These are phyloP conservation scores for Pinus albicaulis DNA, from an alignment of 75 land plant genomes.

Conservation along the genomic window DNA sequence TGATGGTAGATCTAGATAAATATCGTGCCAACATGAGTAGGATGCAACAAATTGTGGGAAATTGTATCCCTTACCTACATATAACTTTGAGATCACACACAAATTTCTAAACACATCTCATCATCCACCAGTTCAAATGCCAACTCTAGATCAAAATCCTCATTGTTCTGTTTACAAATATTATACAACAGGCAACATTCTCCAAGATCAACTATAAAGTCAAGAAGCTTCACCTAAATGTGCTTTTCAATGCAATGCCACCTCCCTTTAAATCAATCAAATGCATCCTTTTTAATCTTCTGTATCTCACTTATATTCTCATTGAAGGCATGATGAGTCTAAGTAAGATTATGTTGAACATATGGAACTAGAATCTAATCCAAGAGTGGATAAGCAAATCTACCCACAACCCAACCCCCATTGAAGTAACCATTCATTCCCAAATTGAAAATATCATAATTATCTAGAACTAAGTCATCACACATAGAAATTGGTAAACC, in stretches of 20 bases:
- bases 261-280: slow-evolving; percentile 75
- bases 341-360: slow-evolving; percentile 61
- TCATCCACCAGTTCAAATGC: slow-evolving; percentile 63
- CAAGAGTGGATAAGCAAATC: slow-evolving; percentile 71
- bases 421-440: slow-evolving; percentile 53
- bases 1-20: slow-evolving; percentile 22
- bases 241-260: slow-evolving; percentile 87
- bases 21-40: slow-evolving; percentile 65
- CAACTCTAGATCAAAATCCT: slow-evolving; percentile 59
- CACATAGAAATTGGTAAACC: slow-evolving; percentile 92
- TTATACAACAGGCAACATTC: slow-evolving; percentile 49
- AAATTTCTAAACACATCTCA: slow-evolving; percentile 60
- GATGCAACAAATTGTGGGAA: slow-evolving; percentile 86
- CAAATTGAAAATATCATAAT: slow-evolving; percentile 64
- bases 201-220: slow-evolving; percentile 85
- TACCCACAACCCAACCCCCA: slow-evolving; percentile 76
- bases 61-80: slow-evolving; percentile 69
- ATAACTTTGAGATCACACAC: slow-evolving; percentile 32
- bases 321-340: slow-evolving; percentile 89
- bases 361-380: slow-evolving; percentile 97
- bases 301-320: slow-evolving; percentile 76
- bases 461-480: slow-evolving; percentile 83
- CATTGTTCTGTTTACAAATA: slow-evolving; percentile 55
- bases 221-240: slow-evolving; percentile 94
- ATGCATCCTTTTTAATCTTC: slow-evolving; percentile 52